Base-by-base conservation (phyloP, 768 basidiomycete genomes). In the Dioszegia hungarica region DNA sequence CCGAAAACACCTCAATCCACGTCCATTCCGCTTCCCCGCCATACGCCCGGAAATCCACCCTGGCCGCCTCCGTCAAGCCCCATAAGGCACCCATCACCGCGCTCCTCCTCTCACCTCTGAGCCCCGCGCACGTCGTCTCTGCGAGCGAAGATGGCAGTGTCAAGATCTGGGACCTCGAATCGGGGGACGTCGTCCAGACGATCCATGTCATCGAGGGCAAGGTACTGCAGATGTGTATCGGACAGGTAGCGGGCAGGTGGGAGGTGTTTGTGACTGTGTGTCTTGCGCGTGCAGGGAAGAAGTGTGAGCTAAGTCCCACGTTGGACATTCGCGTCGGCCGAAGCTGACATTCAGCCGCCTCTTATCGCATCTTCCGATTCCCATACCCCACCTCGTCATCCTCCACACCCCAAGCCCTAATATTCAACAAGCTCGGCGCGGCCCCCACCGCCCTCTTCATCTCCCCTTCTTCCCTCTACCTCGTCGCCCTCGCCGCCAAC, bases 101-200 rank as follows among this genome's bases (percentile, higher is more conserved):
- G 37, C 83, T 86, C 37, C 78, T 85, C 37, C 77, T 98, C 54
- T 87, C 84, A 72, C 91, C 95, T 14, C 81, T 85, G 60, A 98
- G 95, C 76, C 80, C 84, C 24, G 88, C 90, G 62, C 95, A 98
- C 74, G 77, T 99, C 61, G 84, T 97, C 62, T 90, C 90, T 11
- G 86, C 84, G 45, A 89, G 89, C 8, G 67, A 85, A 57, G 87
- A 91, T 64, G 94, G 92, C n/a, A 81, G 81, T 33, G 77, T 98
- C 60, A 83, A 88, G 72, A 78, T 95, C 24, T 99, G 95, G 95
- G 91, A 98, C 77, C 93, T 88, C 75, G 78, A 93, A 34, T 92
- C 95, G 57, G 91, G 86, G 5, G 79, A 81, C 8, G 77, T 95
- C 11, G 78, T 97, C 57, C 84, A 85, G 59, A 88, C 86, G 1